A percentile compares a stretch with the other conserved stretches of the same genome.
phyloP scores from a whole-genome alignment of 441 rosid species.

The Jatropha multifida region DNA sequence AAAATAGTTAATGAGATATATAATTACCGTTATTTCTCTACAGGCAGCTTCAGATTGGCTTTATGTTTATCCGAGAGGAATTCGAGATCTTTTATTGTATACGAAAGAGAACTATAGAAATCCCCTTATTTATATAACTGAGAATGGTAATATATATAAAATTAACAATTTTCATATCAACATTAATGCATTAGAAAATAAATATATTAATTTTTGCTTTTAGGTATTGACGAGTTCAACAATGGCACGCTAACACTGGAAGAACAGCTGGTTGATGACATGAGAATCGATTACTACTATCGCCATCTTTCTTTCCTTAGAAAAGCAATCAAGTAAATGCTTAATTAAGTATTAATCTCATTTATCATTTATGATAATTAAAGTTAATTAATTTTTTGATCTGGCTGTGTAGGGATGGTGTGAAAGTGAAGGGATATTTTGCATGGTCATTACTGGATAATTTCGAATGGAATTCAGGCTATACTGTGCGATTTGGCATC shows the following conservation, averaged over 20 bases:
- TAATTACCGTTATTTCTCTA: background rate
- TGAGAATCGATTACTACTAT: constrained; percentile 30
- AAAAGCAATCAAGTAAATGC: constrained; percentile 34
- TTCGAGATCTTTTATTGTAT: constrained; percentile 41
- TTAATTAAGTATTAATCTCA: background rate
- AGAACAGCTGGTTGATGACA: constrained; percentile 27
- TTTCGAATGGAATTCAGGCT: constrained; percentile 53
- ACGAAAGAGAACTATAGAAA: constrained; percentile 38
- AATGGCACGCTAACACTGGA: constrained; percentile 25
- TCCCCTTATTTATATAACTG: constrained; percentile 56
- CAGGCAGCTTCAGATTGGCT: constrained; percentile 48
- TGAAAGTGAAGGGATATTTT: constrained; percentile 53
- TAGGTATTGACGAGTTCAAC: constrained; percentile 39
- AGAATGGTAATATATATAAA: constrained; percentile 41
- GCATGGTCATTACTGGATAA: constrained; percentile 58
- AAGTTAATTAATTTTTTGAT: background rate
- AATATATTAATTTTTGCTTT: background rate
- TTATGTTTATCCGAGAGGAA: constrained; percentile 43
- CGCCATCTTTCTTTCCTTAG: constrained; percentile 32
- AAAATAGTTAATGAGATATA: no score
- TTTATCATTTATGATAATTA: no score
- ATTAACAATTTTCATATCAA: no score
- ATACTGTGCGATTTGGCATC: constrained; percentile 53
- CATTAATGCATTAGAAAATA: no score
- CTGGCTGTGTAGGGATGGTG: constrained; percentile 33